Evolutionary conservation across 371 early-diverging fungal species (phyloP), one percentile per base, ranked within the genome.

Genomic region (Mortierella sp.): DNA sequence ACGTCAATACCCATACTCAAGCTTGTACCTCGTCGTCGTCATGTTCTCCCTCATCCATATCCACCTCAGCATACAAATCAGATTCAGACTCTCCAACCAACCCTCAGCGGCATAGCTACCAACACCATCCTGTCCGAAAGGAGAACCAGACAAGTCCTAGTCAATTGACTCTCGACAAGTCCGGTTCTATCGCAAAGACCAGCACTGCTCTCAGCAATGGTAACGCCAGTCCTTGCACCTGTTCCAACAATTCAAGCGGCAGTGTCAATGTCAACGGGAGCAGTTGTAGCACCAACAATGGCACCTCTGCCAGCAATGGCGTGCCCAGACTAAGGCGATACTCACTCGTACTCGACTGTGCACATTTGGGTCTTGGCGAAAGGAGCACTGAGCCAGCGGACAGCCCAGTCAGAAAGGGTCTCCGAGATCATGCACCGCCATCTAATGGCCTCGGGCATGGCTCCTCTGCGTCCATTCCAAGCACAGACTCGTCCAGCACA

Each of bases 321-420:
- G 25, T 28, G 9, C 56, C 52, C 6, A 46, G 53, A 27, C 54
- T 47, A 19, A 55, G 73, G 9, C 52, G 73, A 47, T 45, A 66
- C 37, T 72, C 76, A 27, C 68, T 74, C 44, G 59, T 60, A 22
- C 58, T 74, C n/a, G 76, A 74, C 28, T 74, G 76, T 47, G 63
- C 68, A 14, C 76, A 74, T 46, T 57, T 73, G 17, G 67, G 67
- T 27, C 67, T 73, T 43, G 67, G 73, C 63, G 64, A 65, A 44
- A 64, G 54, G 58, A 69, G 63, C 57, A 31, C 60, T 34, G 68
- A 67, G 29, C 53, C 68, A 21, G 53, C 47, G 24, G 62, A 62
- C 54, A 69, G 60, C 47, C 55, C 64, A 24, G 64, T 64, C 1
- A 19, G 52, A 24, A 71, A 71, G 44, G 64, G 71, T 3, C 64